Conservation (phyloP, 768 basidiomycete genomes). For the Mycena rebaudengoi region DNA sequence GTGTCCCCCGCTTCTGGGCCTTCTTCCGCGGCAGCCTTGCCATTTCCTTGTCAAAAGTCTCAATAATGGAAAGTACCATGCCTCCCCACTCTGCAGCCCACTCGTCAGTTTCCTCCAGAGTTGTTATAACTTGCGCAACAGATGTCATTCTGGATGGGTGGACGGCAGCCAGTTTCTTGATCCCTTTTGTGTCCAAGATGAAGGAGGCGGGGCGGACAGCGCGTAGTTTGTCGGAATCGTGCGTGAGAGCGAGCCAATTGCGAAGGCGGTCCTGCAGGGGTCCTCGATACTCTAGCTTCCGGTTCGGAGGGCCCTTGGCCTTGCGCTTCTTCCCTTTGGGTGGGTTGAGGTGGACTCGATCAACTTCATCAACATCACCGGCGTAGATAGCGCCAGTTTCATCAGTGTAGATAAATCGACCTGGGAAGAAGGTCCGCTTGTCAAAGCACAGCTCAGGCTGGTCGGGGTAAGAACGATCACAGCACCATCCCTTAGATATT, state of each 20-base stretch:
- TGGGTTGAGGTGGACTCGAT: not conserved
- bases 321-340: not conserved
- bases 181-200: constrained; percentile 25
- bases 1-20: too few relatives aligned
- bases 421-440: not conserved
- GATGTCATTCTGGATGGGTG: constrained; percentile 4
- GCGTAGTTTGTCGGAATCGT: constrained; percentile 10
- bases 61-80: not conserved
- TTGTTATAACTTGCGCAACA: not conserved
- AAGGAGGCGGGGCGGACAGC: constrained; percentile 23
- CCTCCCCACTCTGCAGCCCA: constrained; percentile 33
- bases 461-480: not conserved
- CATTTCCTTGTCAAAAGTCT: not conserved
- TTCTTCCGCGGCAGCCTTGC: too few relatives aligned
- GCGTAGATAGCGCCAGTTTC: not conserved
- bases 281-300: constrained; percentile 17
- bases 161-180: constrained; percentile 20
- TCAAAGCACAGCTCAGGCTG: not conserved
- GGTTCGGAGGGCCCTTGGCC: constrained; percentile 6
- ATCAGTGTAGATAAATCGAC: not conserved
- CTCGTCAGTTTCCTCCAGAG: constrained; percentile 30
- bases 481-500: not conserved
- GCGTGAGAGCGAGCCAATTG: constrained; percentile 25
- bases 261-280: constrained; percentile 24
- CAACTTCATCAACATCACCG: not conserved